These are phyloP conservation scores for Panicum virgatum DNA, from an alignment of 202 grass and related monocot genomes.

Conservation along the genomic window DNA sequence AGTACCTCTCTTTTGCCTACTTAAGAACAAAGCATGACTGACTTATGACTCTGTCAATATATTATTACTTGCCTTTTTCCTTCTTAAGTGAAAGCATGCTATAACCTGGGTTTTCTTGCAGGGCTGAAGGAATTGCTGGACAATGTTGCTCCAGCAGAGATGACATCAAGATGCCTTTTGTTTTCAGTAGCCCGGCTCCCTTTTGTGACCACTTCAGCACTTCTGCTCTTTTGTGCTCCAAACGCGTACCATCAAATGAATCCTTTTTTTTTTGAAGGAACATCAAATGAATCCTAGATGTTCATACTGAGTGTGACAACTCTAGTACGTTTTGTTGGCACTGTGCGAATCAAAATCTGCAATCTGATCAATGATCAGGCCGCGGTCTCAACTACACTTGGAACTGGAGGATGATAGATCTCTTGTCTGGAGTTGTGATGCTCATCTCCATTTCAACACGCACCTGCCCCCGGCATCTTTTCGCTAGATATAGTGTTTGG, in stretches of 20 bases:
- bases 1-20: constrained; percentile 1
- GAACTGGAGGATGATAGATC: background rate
- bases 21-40: constrained; percentile 2
- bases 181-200: background rate
- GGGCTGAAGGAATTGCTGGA: constrained; percentile 34
- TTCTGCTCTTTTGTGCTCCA: background rate
- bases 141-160: constrained; percentile 31
- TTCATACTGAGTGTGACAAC: background rate
- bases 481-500: background rate
- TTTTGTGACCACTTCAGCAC: background rate
- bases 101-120: constrained; percentile 2
- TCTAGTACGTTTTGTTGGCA: background rate
- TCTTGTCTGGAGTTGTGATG: background rate
- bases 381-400: constrained; percentile 1
- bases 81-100: constrained; percentile 36
- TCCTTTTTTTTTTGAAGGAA: no score
- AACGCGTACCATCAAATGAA: background rate
- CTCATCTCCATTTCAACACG: background rate
- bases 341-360: background rate
- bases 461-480: background rate
- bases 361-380: background rate
- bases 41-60: background rate
- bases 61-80: background rate
- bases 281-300: background rate
- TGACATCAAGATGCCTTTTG: constrained; percentile 40